Evolutionary conservation across 441 rosid species (phyloP).

Genomic region (Populus tomentosa): DNA sequence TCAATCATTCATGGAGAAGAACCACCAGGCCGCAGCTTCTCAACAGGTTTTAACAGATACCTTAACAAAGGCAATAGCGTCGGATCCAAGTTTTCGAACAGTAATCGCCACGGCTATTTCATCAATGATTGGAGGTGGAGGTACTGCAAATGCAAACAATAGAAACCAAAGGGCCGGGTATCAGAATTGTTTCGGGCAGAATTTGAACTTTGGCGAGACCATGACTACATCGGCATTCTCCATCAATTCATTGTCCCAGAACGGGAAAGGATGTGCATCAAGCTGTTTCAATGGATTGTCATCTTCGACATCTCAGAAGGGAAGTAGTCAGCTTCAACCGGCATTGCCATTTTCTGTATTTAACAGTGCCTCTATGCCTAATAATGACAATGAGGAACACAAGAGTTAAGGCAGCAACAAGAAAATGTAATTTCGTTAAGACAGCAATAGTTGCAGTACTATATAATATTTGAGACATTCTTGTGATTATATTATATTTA

Average conservation of each 20-base stretch:
- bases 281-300: slow-evolving; percentile 46
- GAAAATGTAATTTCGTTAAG: neutral
- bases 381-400: slow-evolving; percentile 33
- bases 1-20: slow-evolving; percentile 22
- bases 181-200: slow-evolving; percentile 21
- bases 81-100: slow-evolving; percentile 62
- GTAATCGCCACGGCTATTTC: slow-evolving; percentile 64
- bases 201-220: slow-evolving; percentile 16
- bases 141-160: slow-evolving; percentile 6
- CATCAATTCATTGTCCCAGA: slow-evolving; percentile 16
- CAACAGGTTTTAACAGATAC: neutral
- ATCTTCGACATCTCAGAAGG: slow-evolving; percentile 35
- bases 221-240: slow-evolving; percentile 7
- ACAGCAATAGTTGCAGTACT: neutral
- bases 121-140: slow-evolving; percentile 41
- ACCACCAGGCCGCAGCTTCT: neutral
- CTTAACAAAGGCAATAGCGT: slow-evolving; percentile 48
- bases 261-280: slow-evolving; percentile 41
- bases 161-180: slow-evolving; percentile 16
- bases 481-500: neutral
- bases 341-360: slow-evolving; percentile 44
- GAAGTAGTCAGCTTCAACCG: slow-evolving; percentile 21
- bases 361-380: slow-evolving; percentile 34
- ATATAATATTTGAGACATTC: neutral
- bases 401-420: slow-evolving; percentile 29